Evolutionary conservation across 441 rosid species (phyloP).

Genomic region (Gossypium davidsonii): DNA sequence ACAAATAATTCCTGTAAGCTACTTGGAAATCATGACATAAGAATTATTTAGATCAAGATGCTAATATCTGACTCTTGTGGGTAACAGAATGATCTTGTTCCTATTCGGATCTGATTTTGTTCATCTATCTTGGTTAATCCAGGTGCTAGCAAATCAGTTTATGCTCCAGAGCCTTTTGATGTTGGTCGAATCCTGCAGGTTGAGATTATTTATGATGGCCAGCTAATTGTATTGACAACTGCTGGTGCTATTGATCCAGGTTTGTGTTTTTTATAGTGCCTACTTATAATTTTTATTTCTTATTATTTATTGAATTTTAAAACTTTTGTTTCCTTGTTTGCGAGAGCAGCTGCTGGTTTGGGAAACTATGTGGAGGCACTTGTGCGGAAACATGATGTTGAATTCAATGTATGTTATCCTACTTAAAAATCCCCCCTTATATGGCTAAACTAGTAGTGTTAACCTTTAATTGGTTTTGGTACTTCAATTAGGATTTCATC

Average conservation of each 20-base stretch:
- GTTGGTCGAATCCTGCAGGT: constrained; percentile 70
- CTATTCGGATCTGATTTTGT: not conserved
- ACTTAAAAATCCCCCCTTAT: not conserved
- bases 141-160: constrained; percentile 88
- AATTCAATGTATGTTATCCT: constrained; percentile 59
- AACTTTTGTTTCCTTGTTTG: not conserved
- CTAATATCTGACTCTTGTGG: not conserved
- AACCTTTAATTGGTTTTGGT: not conserved
- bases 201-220: constrained; percentile 52
- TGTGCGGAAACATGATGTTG: constrained; percentile 80
- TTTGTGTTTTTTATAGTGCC: constrained; percentile 12
- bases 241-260: constrained; percentile 82
- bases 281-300: not conserved
- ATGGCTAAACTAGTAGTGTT: not conserved
- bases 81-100: not conserved
- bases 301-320: not conserved
- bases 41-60: not conserved
- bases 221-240: constrained; percentile 51
- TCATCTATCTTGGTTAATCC: constrained; percentile 11
- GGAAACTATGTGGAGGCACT: constrained; percentile 94
- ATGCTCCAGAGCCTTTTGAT: constrained; percentile 94
- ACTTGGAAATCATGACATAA: not conserved
- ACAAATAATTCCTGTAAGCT: not conserved
- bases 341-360: constrained; percentile 74
- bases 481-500: not conserved